Base-by-base conservation (phyloP, 495 filamentous ascomycete genomes). In the Amniculicola lignicola region DNA sequence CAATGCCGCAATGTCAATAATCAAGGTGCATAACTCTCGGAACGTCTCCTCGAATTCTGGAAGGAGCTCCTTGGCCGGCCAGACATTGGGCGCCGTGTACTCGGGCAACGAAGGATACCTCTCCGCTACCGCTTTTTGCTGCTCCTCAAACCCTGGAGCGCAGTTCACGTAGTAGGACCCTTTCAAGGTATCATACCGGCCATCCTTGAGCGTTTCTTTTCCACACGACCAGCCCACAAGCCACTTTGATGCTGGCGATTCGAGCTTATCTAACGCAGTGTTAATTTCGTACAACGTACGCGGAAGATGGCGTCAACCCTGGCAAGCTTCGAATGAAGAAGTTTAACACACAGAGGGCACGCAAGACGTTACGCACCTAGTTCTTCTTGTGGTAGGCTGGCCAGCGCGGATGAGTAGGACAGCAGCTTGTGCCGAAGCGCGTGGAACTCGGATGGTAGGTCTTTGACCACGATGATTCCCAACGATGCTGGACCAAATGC, bases 81-180 rank as follows among this genome's bases (percentile, higher is more conserved):
- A 98, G 53, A 96, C 81, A 68, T 96, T 97, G 16, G 79, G 77
- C 4, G 77, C 74, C 1, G 83, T 87, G 69, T 87, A 86, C 59
- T 84, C 83, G 0, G 80, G 70, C 23, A 85, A 74, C 19, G 67
- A 57, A 0, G 71, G 71, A 58, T 76, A 78, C 42, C 68, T 55
- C 15, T 67, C 64, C 4, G 49, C 42, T 4, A 69, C 5, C 2
- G 59, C 38, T n/a, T 44, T 60, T 33, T 72, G 62, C 4, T 64
- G 79, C 43, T 91, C 82, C 69, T 93, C 92, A 76, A 95, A 96
- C 2, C 22, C 42, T 12, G 64, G 51, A 45, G 88, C 88, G 70
- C 90, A 95, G 73, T 97, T 96, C 67, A 91, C 85, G 69, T 97
- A 99, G 77, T 87, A 99, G 15, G 89, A 95, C 48, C 93, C 93